Evolutionary conservation across 208 protist genomes (phyloP), one percentile per base, ranked within the genome.

Genomic region (Crithidia sp.): DNA sequence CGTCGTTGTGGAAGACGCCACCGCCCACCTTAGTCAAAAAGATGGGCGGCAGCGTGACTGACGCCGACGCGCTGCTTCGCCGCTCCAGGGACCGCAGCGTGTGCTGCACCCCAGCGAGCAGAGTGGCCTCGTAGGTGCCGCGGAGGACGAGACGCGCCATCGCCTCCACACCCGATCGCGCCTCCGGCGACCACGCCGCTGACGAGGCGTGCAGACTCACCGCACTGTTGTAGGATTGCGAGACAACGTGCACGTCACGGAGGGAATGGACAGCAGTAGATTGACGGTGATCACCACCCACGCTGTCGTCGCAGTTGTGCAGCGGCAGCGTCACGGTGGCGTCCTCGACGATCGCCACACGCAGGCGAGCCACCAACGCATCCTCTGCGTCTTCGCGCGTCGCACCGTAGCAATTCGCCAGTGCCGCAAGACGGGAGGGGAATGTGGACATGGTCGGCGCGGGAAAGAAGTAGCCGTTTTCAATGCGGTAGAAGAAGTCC

Each of bases 1-100:
- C 64, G 2, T 84, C 49, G 71, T 86, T 87, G 50, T 76, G 39
- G 55, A 90, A 87, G 40, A 85, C 85, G 43, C 85, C 85, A 9
- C 85, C 85, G 50, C 81, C 85, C 7, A 87, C 79, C 52, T 86
- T 87, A 12, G 84, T 85, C 37, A 89, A 76, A 63, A 86, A 86
- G 10, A 86, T 75, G 0, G 81, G 81, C 28, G 77, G 74, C 13
- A 76, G 41, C 9, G 56, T 67, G n/a, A 62, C 14, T 19, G 7
- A 7, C 28, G 28, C 28, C 2, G 49, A 52, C 58, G 2, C 37
- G 37, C 47, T 3, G 40, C 37, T 10, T 37, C 74, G 74, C 52
- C 54, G 49, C 36, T 81, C 66, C 45, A 76, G 40, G 7, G 44
- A 12, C 8, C 75, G 78, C 10, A 87, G 71, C 19, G 83, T 84